Percentiles rank a stretch among this genome's conserved stretches.
phyloP scores from a whole-genome alignment of 1,284 basidiomycete genomes.

The Cutaneotrichosporon spelunceum region DNA sequence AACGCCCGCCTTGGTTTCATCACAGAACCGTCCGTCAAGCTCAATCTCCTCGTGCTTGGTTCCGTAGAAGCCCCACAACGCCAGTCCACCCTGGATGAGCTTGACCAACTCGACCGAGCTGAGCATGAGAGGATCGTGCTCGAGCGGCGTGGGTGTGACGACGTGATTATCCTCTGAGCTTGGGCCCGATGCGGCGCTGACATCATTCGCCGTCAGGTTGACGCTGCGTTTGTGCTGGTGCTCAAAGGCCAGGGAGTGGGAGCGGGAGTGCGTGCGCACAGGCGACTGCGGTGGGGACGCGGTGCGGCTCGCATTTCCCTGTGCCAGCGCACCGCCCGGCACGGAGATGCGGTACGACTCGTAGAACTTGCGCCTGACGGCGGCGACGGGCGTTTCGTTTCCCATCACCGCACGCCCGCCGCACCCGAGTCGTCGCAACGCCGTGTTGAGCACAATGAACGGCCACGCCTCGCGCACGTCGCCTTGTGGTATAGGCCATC shows the following conservation, averaged over 20 bases:
- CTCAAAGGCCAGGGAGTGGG: no score
- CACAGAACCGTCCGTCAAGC: constrained; percentile 47
- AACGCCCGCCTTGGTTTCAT: constrained; percentile 47
- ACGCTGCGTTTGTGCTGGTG: background rate
- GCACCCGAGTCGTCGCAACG: constrained; percentile 44
- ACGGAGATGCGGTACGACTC: constrained; percentile 41
- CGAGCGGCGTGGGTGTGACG: background rate
- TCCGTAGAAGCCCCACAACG: constrained; percentile 41
- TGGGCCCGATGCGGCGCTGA: background rate
- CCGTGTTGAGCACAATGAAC: constrained; percentile 46
- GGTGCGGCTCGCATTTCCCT: constrained; percentile 9
- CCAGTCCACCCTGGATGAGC: constrained; percentile 42
- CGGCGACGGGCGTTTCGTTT: constrained; percentile 38
- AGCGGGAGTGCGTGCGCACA: background rate
- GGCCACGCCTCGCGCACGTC: constrained; percentile 44
- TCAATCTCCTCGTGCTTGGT: constrained; percentile 25
- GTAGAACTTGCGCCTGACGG: constrained; percentile 45
- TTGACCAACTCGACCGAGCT: constrained; percentile 43
- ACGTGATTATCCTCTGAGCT: background rate
- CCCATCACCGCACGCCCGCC: constrained; percentile 47
- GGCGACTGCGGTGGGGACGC: constrained; percentile 35
- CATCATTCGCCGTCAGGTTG: background rate
- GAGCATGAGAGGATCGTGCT: constrained; percentile 32
- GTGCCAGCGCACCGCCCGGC: constrained; percentile 17
- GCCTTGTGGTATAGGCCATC: constrained; percentile 38